Percentiles rank a stretch among this genome's conserved stretches.
Evolutionary conservation across 1,284 basidiomycete genomes (phyloP).

Genomic region (Apiotrichum akiyoshidainum): DNA sequence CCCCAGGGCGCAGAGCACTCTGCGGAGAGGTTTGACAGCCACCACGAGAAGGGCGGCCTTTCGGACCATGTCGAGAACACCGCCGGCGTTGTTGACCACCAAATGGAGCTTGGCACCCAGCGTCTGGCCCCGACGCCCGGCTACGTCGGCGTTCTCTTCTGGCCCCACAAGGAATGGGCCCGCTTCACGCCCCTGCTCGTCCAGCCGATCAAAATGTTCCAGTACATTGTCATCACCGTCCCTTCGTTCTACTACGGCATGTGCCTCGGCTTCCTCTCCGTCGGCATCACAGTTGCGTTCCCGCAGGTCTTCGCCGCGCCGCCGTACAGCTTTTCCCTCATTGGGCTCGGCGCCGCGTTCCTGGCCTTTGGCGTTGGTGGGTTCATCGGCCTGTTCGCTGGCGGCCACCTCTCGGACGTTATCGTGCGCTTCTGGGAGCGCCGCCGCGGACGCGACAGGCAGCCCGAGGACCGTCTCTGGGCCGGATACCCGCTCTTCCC

Average conservation of each 20-base stretch:
- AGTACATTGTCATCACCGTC: slow-evolving; percentile 29
- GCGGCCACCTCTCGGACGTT: slow-evolving; percentile 40
- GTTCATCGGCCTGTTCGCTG: slow-evolving; percentile 44
- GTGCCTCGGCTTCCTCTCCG: slow-evolving; percentile 40
- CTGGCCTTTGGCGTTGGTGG: slow-evolving; percentile 44
- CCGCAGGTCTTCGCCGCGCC: slow-evolving; percentile 41
- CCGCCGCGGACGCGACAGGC: slow-evolving; percentile 27
- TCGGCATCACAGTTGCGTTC: slow-evolving; percentile 43
- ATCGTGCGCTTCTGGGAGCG: slow-evolving; percentile 35
- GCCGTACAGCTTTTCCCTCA: slow-evolving; percentile 39
- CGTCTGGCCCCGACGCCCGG: not conserved
- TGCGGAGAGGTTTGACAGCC: not conserved
- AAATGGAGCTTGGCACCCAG: no score
- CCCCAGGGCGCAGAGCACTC: not conserved
- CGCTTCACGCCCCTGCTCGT: slow-evolving; percentile 33
- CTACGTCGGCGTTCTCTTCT: slow-evolving; percentile 36
- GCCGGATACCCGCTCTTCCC: slow-evolving; percentile 24
- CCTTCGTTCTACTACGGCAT: slow-evolving; percentile 45
- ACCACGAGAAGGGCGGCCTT: not conserved
- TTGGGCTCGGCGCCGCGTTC: slow-evolving; percentile 40
- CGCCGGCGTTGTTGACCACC: not conserved
- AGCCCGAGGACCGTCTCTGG: slow-evolving; percentile 49
- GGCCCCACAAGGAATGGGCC: slow-evolving; percentile 40
- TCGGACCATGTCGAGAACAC: not conserved
- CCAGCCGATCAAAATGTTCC: slow-evolving; percentile 34